Conservation (phyloP, 176 grass and related monocot genomes). For the Aegilops sharonensis region DNA sequence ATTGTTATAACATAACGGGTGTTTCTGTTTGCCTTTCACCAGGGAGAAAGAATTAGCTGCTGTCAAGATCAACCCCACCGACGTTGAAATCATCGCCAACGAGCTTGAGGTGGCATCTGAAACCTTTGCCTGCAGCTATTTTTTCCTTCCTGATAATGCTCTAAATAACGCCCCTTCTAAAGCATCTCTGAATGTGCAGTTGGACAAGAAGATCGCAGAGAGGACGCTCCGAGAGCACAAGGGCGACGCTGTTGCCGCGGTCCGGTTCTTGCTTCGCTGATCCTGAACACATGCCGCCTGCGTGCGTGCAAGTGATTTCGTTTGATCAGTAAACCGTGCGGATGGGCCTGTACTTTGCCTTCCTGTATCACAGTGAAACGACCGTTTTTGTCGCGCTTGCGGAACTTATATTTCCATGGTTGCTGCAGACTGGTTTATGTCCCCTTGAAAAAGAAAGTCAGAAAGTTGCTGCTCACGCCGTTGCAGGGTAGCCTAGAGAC, state of each 20-base stretch:
- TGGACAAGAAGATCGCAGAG: slow-evolving; percentile 97
- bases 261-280: slow-evolving; percentile 67
- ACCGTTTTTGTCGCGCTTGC: background rate
- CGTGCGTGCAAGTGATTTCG: background rate
- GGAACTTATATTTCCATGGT: background rate
- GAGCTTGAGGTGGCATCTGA: slow-evolving; percentile 74
- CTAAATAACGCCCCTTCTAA: background rate
- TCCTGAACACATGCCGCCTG: background rate
- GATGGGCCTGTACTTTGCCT: slow-evolving; percentile 1
- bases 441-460: background rate
- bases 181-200: slow-evolving; percentile 43
- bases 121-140: background rate
- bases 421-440: background rate
- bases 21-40: background rate
- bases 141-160: background rate
- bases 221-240: slow-evolving; percentile 93
- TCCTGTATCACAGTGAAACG: background rate
- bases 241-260: slow-evolving; percentile 79
- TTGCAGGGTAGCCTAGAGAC: too few relatives aligned
- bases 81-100: slow-evolving; percentile 90
- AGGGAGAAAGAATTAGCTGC: slow-evolving; percentile 98
- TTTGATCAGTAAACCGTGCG: background rate
- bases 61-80: slow-evolving; percentile 87
- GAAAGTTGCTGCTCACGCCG: background rate
- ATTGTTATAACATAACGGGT: background rate